These are phyloP conservation scores for Linnemannia schmuckeri DNA, from an alignment of 192 early-diverging fungal genomes.

Conservation along the genomic window DNA sequence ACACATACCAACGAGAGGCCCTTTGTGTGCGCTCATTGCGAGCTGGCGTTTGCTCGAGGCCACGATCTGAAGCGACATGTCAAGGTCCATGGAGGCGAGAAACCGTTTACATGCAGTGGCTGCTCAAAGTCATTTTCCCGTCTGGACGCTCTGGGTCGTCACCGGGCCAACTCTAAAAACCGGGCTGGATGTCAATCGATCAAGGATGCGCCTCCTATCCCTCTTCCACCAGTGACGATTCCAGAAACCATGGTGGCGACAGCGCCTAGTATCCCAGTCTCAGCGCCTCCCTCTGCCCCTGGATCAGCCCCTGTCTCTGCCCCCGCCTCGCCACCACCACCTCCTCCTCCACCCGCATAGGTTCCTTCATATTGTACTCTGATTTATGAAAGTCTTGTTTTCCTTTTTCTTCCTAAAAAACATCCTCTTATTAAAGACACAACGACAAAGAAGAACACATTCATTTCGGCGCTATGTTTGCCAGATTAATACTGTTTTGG, in stretches of 20 bases:
- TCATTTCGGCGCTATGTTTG: background rate
- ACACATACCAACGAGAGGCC: constrained; percentile 82
- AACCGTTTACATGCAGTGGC: constrained; percentile 76
- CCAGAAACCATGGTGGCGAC: background rate
- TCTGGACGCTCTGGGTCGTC: constrained; percentile 81
- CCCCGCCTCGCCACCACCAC: background rate
- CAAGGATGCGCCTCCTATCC: background rate
- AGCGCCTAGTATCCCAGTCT: background rate
- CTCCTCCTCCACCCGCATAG: constrained; percentile 6
- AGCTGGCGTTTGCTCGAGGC: constrained; percentile 82
- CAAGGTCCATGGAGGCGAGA: constrained; percentile 78
- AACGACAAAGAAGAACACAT: background rate
- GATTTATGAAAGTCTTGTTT: background rate
- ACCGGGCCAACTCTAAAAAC: constrained; percentile 62
- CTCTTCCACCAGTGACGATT: background rate
- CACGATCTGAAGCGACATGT: constrained; percentile 89
- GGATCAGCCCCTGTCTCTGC: background rate
- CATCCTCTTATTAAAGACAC: background rate
- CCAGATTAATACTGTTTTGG: too few species aligned
- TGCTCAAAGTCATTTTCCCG: constrained; percentile 82
- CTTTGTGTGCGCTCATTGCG: constrained; percentile 77
- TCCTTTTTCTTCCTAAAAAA: background rate
- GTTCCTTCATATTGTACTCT: background rate
- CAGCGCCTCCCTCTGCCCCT: background rate
- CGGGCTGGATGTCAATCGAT: constrained; percentile 31